Evolutionary conservation across 306 rosid species (phyloP), one percentile per base, ranked within the genome.

Genomic region (Cucurbita ficifolia): DNA sequence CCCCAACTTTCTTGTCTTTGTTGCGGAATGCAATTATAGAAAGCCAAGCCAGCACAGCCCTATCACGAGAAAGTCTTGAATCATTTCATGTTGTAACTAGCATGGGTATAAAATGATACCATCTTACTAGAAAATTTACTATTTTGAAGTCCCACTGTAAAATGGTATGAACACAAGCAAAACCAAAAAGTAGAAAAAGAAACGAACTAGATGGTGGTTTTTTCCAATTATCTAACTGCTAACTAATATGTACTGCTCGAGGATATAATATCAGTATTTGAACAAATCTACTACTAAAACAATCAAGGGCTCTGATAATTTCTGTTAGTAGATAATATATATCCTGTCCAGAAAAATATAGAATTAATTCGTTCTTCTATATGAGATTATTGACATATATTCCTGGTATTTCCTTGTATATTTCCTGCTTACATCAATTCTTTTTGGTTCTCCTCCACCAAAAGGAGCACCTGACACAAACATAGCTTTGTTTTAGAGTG

Each of bases 31-130:
- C 97, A 77, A 91, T 77, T 53, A 95, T 91, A 39, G 97, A 95
- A 79, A 95, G 96, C 97, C 99, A 95, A 76, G 97, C 97, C 83
- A 91, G 85, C 50, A 95, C 97, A 68, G 99, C 97, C 99, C 99
- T 95, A 81, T 63, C 58, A 80, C 76, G 58, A 43, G 17, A 42
- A 45, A 35, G 45, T 22, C 45, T 74, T n/a, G 4, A 45, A 59
- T 74, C 55, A 22, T 60, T 73, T 70, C 58, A 70, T 48, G 35
- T 49, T 49, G 58, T 17, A 4, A 50, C 33, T 70, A 22, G 24
- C 46, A 70, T 70, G 29, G 2, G 24, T 49, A 68, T 16, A 49
- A 24, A 65, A 70, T 14, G 45, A 29, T 24, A 48, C 73, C 73
- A 22, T 33, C 46, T 49, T 48, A 10, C 58, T 8, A 70, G 40